Percentiles rank a stretch among this genome's conserved stretches.
These are phyloP conservation scores for Delitschia confertaspora DNA, from an alignment of 495 filamentous ascomycete genomes.

Conservation along the genomic window DNA sequence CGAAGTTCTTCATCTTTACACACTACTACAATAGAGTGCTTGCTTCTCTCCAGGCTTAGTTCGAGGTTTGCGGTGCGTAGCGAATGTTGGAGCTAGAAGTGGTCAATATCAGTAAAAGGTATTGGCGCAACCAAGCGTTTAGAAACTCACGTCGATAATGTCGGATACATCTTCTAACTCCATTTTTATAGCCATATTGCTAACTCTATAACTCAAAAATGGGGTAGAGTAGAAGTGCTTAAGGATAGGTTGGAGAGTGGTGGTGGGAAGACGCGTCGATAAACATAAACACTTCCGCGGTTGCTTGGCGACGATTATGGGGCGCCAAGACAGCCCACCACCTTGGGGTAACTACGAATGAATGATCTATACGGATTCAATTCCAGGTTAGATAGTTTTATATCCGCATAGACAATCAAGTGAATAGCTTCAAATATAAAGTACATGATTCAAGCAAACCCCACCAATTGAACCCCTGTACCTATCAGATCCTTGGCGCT, in stretches of 20 bases:
- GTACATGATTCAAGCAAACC: too few species aligned
- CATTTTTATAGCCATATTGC: constrained; percentile 4
- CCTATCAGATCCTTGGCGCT: constrained; percentile 12
- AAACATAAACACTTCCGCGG: too few species aligned
- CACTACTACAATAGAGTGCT: constrained; percentile 50
- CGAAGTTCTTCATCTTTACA: constrained; percentile 61
- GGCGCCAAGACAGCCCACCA: too few species aligned
- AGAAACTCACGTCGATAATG: constrained; percentile 21
- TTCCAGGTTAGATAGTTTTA: too few species aligned
- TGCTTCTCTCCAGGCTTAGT: constrained; percentile 52
- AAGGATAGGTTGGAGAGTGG: neutral
- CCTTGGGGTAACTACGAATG: too few species aligned
- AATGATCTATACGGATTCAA: too few species aligned
- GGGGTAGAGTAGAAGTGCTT: constrained; percentile 3
- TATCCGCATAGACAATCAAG: too few species aligned
- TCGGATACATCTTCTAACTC: constrained; percentile 17
- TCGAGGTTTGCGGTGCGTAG: constrained; percentile 49
- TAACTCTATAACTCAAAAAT: constrained; percentile 17
- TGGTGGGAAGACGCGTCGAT: constrained; percentile 10
- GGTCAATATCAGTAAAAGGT: neutral
- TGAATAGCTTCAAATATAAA: too few species aligned
- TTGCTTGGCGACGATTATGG: too few species aligned
- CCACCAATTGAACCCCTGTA: too few species aligned
- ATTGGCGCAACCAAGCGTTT: neutral
- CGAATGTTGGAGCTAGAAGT: constrained; percentile 33